Evolutionary conservation across 306 rosid species (phyloP).

Genomic region (Lagenaria siceraria): DNA sequence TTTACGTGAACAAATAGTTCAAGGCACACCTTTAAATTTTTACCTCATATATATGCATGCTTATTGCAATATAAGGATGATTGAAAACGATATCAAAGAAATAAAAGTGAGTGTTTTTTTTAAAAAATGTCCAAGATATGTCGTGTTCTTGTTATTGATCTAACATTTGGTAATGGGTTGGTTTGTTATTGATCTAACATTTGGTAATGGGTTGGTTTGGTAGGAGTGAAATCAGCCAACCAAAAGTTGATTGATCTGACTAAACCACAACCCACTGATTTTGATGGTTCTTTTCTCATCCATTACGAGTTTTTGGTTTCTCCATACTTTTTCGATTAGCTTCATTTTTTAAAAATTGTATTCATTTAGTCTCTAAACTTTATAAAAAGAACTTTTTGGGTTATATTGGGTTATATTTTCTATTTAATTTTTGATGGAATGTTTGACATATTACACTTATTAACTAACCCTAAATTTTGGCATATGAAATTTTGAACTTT

Average conservation of each 20-base stretch:
- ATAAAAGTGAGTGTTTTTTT: not conserved
- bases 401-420: no score
- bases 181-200: not conserved
- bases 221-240: not conserved
- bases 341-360: not conserved
- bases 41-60: not conserved
- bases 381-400: not conserved
- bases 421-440: not conserved
- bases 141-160: not conserved
- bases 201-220: slow-evolving; percentile 2
- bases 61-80: not conserved
- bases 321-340: not conserved
- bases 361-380: not conserved
- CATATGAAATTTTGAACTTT: not conserved
- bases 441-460: not conserved
- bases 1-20: not conserved
- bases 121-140: not conserved
- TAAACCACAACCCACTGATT: not conserved
- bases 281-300: not conserved
- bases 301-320: not conserved
- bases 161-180: not conserved
- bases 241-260: slow-evolving; percentile 3
- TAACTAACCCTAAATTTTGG: not conserved
- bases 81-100: not conserved
- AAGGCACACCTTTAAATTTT: not conserved